These are phyloP conservation scores for Fusarium avenaceum DNA, from an alignment of 2,329 filamentous ascomycete genomes.

Conservation along the genomic window DNA sequence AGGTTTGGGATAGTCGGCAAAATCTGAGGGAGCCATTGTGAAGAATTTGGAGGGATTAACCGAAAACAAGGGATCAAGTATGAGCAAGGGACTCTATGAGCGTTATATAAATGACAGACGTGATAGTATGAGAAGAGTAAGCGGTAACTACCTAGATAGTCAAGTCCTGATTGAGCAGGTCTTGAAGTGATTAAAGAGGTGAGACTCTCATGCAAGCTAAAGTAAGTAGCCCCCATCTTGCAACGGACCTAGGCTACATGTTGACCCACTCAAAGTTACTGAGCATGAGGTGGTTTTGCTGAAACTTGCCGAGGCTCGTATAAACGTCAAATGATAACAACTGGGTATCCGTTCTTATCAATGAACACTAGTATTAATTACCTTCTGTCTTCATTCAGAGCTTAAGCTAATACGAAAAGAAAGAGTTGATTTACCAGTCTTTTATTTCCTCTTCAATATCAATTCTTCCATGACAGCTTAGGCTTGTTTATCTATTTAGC, in stretches of 20 bases:
- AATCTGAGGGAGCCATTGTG: slow-evolving; percentile 52
- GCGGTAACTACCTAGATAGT: neutral
- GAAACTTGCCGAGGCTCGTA: neutral
- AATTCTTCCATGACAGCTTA: neutral
- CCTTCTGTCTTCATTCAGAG: too few relatives aligned
- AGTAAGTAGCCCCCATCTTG: neutral
- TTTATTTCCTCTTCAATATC: neutral
- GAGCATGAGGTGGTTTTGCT: neutral
- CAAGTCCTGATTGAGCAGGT: neutral
- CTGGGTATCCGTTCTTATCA: neutral
- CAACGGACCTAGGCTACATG: neutral
- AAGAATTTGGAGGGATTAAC: neutral
- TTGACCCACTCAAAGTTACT: neutral
- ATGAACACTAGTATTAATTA: neutral
- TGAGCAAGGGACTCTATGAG: neutral
- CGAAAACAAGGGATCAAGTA: neutral
- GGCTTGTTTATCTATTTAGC: slow-evolving; percentile 9
- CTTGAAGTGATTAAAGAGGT: slow-evolving; percentile 11
- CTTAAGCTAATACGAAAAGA: too few relatives aligned
- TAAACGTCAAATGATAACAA: neutral
- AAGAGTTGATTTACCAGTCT: neutral
- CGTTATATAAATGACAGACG: neutral
- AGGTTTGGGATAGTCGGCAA: slow-evolving; percentile 60
- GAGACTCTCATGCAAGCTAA: neutral
- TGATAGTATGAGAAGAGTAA: neutral